Base-by-base conservation (phyloP, 805 yeast species). In the Metschnikowia aberdeeniae region DNA sequence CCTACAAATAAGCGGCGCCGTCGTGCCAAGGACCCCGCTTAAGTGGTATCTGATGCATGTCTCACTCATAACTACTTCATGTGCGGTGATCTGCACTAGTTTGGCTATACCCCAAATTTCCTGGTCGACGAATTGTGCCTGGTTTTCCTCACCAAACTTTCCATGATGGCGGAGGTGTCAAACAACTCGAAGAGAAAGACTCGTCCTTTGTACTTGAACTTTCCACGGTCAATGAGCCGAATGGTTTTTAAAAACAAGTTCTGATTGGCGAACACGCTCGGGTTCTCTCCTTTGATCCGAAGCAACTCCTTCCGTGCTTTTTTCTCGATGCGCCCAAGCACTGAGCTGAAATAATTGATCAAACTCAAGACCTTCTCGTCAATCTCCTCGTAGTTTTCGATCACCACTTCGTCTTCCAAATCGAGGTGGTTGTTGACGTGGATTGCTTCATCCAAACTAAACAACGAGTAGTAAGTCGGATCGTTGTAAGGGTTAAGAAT, bases 181-280 rank as follows among this genome's bases (percentile, higher is more conserved):
- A 63, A 51, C 43, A 85, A 65, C 35, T 82, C 90, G 55, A 83
- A 75, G 12, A 89, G 67, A 56, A 81, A 84, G 51, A 79, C 73
- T 31, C 95, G 67, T 14, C 79, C 80, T 4, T 78, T 77, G 42
- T 77, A 80, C 51, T 82, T 77, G 62, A 80, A 86, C 73, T 75
- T 70, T 65, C 89, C 60, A 62, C 69, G 53, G 72, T 85, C 73
- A 73, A 73, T 55, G 69, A 73, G 44, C 65, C 72, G 63, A 71
- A 69, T 41, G 69, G 80, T 57, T 72, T 74, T 61, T 59, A 70
- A 58, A 43, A 86, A 80, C 42, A 86, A 62, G 2, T 70, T 76
- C 10, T 79, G 75, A 44, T 74, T 75, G 37, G 76, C 80, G 62
- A 87, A 82, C 26, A 74, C 60, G 7, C 70, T 69, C 1, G 83